Percentiles rank a stretch among this genome's conserved stretches.
Conservation (phyloP, 768 basidiomycete species). For the Auricularia heimuer region DNA sequence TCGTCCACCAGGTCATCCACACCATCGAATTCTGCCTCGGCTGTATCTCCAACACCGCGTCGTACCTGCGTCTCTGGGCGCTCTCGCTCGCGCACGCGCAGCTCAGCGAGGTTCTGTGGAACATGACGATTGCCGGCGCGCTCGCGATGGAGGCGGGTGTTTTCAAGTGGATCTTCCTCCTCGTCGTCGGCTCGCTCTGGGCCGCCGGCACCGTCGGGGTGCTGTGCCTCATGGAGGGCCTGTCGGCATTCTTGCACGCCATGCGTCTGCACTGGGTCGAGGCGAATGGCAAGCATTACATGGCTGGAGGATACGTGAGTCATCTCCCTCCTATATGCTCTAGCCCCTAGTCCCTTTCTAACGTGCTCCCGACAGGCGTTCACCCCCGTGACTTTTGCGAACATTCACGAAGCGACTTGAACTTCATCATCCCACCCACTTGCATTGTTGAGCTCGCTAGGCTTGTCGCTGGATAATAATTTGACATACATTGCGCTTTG, state of each 20-base stretch:
- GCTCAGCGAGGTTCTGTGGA: slow-evolving; percentile 87
- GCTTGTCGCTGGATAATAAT: background rate
- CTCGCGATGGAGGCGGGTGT: slow-evolving; percentile 41
- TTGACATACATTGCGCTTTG: background rate
- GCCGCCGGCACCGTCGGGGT: slow-evolving; percentile 64
- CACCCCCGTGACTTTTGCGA: slow-evolving; percentile 24
- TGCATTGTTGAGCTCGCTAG: background rate
- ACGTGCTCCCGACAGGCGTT: slow-evolving; percentile 17
- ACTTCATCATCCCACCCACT: too few species aligned
- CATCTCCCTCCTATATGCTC: slow-evolving; percentile 6
- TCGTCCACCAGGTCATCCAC: slow-evolving; percentile 96
- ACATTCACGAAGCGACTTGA: slow-evolving; percentile 16
- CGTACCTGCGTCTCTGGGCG: slow-evolving; percentile 91
- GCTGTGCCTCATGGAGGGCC: slow-evolving; percentile 94
- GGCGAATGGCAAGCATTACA: slow-evolving; percentile 92
- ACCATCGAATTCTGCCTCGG: slow-evolving; percentile 99
- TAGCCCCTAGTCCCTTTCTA: slow-evolving; percentile 7
- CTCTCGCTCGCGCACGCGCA: slow-evolving; percentile 97
- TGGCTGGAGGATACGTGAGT: slow-evolving; percentile 83
- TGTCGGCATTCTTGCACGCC: slow-evolving; percentile 94
- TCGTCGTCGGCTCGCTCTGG: slow-evolving; percentile 61
- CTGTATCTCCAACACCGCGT: slow-evolving; percentile 96
- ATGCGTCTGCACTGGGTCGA: slow-evolving; percentile 96
- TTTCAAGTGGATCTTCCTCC: slow-evolving; percentile 32
- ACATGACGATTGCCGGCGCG: slow-evolving; percentile 58